Evolutionary conservation across 2,329 filamentous ascomycete genomes (phyloP), one percentile per base, ranked within the genome.

Genomic region (Epichloe glyceriae): DNA sequence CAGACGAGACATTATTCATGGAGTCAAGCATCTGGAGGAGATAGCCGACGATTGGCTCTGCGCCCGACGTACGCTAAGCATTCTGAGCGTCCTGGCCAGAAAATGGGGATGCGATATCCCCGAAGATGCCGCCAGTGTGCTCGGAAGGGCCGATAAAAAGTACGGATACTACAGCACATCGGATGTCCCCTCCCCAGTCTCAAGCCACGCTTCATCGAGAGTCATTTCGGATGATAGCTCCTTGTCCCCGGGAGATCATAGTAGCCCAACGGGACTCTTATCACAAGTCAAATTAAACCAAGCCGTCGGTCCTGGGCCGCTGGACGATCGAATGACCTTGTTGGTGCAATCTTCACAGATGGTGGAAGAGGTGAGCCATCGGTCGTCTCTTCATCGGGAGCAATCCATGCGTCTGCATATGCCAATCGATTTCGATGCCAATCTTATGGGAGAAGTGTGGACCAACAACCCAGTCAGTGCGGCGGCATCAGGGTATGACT

Each of bases 21-120:
- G 91, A 1, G 77, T 95, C 42, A 91, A 88, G 61, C 88, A 95
- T 55, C 78, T 97, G 1, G 91, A 97, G 65, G 91, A 97, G 62
- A 96, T 98, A 59, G 88, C 88, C 0, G 90, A 96, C 64, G 85
- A 89, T 59, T 98, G 93, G 93, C 79, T 89, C 1, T 93, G 89
- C 60, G 91, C 90, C 10, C 78, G 90, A 49, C 79, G 91, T 12
- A 91, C 90, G 0, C 73, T 97, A 6, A 81, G 82, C 53, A 95
- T 97, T 46, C 73, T 98, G 42, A 89, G 85, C 57, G 81, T 94
- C 4, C 79, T 95, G 12, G 85, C 85, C 0, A 79, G 82, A n/a
- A 93, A 93, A 60, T 97, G 93, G 90, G 84, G 83, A 17, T 84
- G 95, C 42, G 82, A 88, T 51, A 68, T 97, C 10, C 91, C 93